These are phyloP conservation scores for Amesomyces nigricolor DNA, from an alignment of 2,329 filamentous ascomycete genomes.

Conservation along the genomic window DNA sequence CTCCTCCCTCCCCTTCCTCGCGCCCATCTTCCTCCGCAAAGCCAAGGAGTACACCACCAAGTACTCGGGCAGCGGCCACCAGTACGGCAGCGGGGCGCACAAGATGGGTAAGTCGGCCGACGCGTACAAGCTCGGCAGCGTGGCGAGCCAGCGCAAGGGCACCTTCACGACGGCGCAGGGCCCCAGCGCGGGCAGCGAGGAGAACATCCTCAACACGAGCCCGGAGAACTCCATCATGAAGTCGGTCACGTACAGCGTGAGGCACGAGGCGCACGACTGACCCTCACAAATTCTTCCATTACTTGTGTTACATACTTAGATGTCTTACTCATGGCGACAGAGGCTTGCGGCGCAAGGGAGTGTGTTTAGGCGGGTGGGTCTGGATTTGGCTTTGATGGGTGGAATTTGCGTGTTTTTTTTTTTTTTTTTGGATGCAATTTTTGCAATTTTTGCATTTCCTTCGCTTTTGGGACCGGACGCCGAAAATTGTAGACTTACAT, in stretches of 20 bases:
- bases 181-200: slow-evolving; percentile 32
- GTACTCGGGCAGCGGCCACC: slow-evolving; percentile 24
- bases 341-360: neutral
- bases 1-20: slow-evolving; percentile 42
- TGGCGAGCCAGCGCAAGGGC: slow-evolving; percentile 31
- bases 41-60: slow-evolving; percentile 39
- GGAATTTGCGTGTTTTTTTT: neutral
- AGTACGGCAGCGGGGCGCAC: slow-evolving; percentile 17
- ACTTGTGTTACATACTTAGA: neutral
- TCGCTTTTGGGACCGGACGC: neutral
- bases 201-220: slow-evolving; percentile 33
- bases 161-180: slow-evolving; percentile 27
- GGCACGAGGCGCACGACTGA: slow-evolving; percentile 27
- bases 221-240: slow-evolving; percentile 36
- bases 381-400: neutral
- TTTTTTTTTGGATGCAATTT: neutral
- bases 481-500: neutral
- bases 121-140: slow-evolving; percentile 36
- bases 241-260: slow-evolving; percentile 39
- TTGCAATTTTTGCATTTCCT: neutral
- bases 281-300: no score
- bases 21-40: slow-evolving; percentile 39
- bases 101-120: slow-evolving; percentile 23
- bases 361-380: neutral
- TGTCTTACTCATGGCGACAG: neutral